Base-by-base conservation (phyloP, 2,329 filamentous ascomycete genomes). In the Pseudopithomyces maydicus region DNA sequence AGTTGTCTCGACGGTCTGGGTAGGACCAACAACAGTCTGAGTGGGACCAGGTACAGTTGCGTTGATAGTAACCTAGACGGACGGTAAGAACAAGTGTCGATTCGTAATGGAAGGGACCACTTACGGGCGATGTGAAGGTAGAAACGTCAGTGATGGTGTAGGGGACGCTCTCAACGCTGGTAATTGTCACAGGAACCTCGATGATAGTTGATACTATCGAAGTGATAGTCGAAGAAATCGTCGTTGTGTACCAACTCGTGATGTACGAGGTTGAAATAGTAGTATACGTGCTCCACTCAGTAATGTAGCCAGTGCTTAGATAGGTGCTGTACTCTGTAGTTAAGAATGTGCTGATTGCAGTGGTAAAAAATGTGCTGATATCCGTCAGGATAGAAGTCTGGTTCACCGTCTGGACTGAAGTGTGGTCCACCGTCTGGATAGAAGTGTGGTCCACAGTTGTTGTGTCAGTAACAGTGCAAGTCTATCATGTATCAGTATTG, bases 241-340 rank as follows among this genome's bases (percentile, higher is more conserved):
- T 29, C 23, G 29, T 43, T n/a, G 48, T 17, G 22, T 51, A 51
- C 38, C 51, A 58, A 12, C 33, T 47, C 14, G 54, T 62, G 12
- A 68, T 66, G 6, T 57, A 68, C 2, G 59, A 65, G 0, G 63
- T 67, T 19, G 69, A 56, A 17, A 61, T 68, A 3, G 58, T 62
- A 4, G 61, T 56, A 26, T 56, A 59, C 2, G 55, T 52, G n/a
- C 48, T 51, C n/a, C 26, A 35, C n/a, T 39, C 14, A 19, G 50
- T 57, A 36, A 36, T 35, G 20, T 35, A 14, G 29, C 50, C 59
- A 10, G 64, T 66, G 10, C 48, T 59, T 11, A 47, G 44, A 32
- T n/a, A 47, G 44, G 44, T 59, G 33, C 47, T 55, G 22, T 57
- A 41, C 11, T 56, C 55, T 17, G 63, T 66, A 5, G 55, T 58